Evolutionary conservation across 2,329 filamentous ascomycete species (phyloP).

Genomic region (Sordariomycetes sp.): DNA sequence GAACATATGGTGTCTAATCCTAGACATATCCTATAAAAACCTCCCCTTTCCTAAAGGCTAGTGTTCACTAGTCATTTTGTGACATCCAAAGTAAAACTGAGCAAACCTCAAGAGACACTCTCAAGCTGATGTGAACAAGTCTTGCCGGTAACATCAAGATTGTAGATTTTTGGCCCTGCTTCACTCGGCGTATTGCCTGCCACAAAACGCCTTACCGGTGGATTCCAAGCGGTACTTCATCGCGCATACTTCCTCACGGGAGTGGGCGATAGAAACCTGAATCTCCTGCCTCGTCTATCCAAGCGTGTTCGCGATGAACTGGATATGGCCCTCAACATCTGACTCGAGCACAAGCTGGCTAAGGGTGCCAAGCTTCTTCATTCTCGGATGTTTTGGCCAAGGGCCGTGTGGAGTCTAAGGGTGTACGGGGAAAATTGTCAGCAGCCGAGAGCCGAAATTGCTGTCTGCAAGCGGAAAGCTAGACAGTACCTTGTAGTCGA

Average conservation of each 20-base stretch:
- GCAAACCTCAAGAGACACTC: too few species aligned
- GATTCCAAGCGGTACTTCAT: too few species aligned
- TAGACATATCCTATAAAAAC: too few species aligned
- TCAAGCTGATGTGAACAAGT: too few species aligned
- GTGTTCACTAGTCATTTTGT: too few species aligned
- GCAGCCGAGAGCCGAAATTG: background rate
- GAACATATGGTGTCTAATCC: too few species aligned
- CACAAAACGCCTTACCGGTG: too few species aligned
- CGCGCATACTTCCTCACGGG: conserved; percentile 14
- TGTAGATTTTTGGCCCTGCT: too few species aligned
- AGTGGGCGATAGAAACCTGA: conserved; percentile 15
- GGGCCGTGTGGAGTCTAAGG: conserved; percentile 26
- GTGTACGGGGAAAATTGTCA: background rate
- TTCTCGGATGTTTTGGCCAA: conserved; percentile 29
- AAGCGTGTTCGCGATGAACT: conserved; percentile 12
- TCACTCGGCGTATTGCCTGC: too few species aligned
- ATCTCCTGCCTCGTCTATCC: conserved; percentile 19
- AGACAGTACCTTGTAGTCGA: conserved; percentile 24
- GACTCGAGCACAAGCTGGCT: conserved; percentile 11
- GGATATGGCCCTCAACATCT: conserved; percentile 9
- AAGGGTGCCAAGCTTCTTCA: conserved; percentile 25
- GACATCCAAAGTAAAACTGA: too few species aligned
- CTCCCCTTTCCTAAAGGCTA: too few species aligned
- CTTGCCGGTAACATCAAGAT: too few species aligned
- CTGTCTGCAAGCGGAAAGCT: background rate